phyloP scores from a whole-genome alignment of 2,329 filamentous ascomycete species.

The Alternaria sp. region DNA sequence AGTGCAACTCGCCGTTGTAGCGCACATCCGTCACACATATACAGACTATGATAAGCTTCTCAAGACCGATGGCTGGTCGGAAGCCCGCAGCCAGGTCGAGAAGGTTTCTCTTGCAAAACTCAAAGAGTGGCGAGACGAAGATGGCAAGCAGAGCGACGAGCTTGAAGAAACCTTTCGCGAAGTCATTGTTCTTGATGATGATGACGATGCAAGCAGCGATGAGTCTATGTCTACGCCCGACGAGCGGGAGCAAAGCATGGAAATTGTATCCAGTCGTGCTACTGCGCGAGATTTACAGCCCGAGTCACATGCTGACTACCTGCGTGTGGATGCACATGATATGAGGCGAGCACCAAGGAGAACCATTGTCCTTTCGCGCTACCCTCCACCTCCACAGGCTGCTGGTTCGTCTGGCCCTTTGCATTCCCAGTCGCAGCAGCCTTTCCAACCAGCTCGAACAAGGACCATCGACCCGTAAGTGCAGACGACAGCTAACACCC shows the following conservation, averaged over 20 bases:
- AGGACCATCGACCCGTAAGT: constrained; percentile 33
- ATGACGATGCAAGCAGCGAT: constrained; percentile 59
- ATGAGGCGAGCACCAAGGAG: constrained; percentile 29
- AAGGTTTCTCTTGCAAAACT: constrained; percentile 64
- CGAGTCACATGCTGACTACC: constrained; percentile 26
- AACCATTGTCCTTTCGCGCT: constrained; percentile 34
- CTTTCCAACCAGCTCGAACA: constrained; percentile 13
- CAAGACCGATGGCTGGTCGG: constrained; percentile 60
- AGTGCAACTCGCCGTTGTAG: constrained; percentile 68
- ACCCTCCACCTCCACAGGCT: constrained; percentile 19
- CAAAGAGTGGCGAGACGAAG: constrained; percentile 69
- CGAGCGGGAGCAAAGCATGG: constrained; percentile 42
- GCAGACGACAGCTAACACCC: background rate
- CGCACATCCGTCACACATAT: constrained; percentile 68
- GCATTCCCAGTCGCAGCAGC: constrained; percentile 15
- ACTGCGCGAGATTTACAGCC: constrained; percentile 44
- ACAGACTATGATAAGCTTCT: constrained; percentile 69
- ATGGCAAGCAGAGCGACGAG: constrained; percentile 58
- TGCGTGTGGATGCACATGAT: constrained; percentile 21
- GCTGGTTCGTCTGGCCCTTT: constrained; percentile 16
- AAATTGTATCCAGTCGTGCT: constrained; percentile 44
- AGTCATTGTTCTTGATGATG: constrained; percentile 70
- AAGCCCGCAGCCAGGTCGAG: constrained; percentile 64
- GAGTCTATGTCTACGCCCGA: constrained; percentile 37
- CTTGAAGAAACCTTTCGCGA: constrained; percentile 70